phyloP scores from a whole-genome alignment of 257 asterid species.

The Solanum pinnatisectum region DNA sequence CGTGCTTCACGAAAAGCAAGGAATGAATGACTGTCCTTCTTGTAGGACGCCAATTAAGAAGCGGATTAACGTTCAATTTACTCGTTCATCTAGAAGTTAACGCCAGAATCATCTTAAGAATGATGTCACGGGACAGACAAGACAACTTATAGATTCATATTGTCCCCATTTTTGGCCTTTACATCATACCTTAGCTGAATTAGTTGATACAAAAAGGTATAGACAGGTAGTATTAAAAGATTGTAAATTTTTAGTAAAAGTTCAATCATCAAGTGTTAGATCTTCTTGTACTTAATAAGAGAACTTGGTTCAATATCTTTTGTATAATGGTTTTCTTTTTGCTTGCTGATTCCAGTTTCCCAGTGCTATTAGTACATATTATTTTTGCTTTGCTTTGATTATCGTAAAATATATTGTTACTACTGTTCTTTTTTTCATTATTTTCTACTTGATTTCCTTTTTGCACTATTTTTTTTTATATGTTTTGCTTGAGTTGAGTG shows the following conservation, averaged over 20 bases:
- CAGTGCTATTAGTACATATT: background rate
- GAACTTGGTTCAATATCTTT: background rate
- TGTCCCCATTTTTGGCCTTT: background rate
- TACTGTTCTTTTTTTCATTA: background rate
- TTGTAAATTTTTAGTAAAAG: background rate
- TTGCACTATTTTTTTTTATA: background rate
- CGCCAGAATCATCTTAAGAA: background rate
- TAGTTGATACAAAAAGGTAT: background rate
- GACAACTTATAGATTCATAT: background rate
- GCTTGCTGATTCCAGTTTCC: background rate
- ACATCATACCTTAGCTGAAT: background rate
- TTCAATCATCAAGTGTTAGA: background rate
- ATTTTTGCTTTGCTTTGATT: background rate
- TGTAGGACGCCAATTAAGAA: conserved; percentile 50
- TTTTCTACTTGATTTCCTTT: background rate
- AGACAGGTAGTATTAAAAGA: background rate
- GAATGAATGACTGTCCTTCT: conserved; percentile 69
- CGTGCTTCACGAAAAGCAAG: conserved; percentile 28
- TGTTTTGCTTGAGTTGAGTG: background rate
- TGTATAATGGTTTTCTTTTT: background rate
- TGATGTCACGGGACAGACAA: background rate
- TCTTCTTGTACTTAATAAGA: background rate
- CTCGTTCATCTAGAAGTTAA: background rate
- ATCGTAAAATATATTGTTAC: background rate
- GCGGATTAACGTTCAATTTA: conserved; percentile 36